These are phyloP conservation scores for bread wheat (Triticum aestivum) DNA, from an alignment of 176 grass and related monocot species.

Conservation along the genomic window IWGSC_CS_RefSeq_v2.1 NC_057799.1:135032748-135033247, in stretches of 20 bases:
- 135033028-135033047: conserved; percentile 23
- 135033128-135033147: conserved; percentile 2
- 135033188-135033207: conserved; percentile 37
- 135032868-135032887: not conserved
- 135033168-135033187: not conserved
- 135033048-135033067: not conserved
- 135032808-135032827: conserved; percentile 32
- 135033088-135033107: not conserved
- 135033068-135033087: conserved; percentile 44
- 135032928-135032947: not conserved
- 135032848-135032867: not conserved
- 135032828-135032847: not conserved
- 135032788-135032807: conserved; percentile 22
- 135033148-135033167: conserved; percentile 25
- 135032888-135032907: too few species aligned
- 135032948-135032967: not conserved
- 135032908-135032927: too few species aligned
- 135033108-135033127: not conserved
- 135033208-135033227: not conserved
- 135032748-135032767: conserved; percentile 36
- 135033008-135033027: not conserved
- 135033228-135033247: not conserved
- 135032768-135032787: not conserved
- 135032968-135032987: not conserved
- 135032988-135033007: not conserved